Evolutionary conservation across 2,329 filamentous ascomycete species (phyloP).

Genomic region (Arthrobotrys sphaeroides): DNA sequence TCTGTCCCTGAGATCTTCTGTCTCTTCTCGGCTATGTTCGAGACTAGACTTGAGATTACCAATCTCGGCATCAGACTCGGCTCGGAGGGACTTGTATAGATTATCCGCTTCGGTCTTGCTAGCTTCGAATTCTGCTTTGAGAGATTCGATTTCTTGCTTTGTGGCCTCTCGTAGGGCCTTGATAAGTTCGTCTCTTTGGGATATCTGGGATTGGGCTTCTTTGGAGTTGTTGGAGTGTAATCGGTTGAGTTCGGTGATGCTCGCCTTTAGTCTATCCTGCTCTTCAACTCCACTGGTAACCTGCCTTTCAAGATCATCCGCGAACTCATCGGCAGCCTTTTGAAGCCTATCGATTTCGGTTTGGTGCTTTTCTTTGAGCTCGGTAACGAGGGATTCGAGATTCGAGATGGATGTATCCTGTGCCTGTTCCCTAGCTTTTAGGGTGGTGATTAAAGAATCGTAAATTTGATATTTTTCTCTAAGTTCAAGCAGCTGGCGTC

Average conservation of each 20-base stretch:
- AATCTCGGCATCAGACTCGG: constrained; percentile 29
- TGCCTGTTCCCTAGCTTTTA: constrained; percentile 36
- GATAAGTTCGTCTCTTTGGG: constrained; percentile 44
- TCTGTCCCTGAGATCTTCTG: constrained; percentile 21
- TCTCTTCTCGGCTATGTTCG: constrained; percentile 3
- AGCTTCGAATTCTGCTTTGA: constrained; percentile 36
- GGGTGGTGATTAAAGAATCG: constrained; percentile 28
- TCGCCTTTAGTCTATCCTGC: constrained; percentile 35
- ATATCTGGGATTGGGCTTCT: constrained; percentile 8
- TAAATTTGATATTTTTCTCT: constrained; percentile 38
- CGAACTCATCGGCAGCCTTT: constrained; percentile 33
- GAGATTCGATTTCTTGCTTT: constrained; percentile 32
- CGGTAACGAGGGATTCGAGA: constrained; percentile 23
- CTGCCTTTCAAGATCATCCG: constrained; percentile 28
- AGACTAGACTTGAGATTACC: constrained; percentile 24
- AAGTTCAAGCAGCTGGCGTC: constrained; percentile 38
- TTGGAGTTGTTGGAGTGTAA: constrained; percentile 21
- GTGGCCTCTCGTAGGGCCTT: constrained; percentile 38
- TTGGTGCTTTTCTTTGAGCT: constrained; percentile 46
- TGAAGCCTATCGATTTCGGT: constrained; percentile 46
- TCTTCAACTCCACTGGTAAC: constrained; percentile 26
- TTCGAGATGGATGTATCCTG: constrained; percentile 40
- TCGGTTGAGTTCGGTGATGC: constrained; percentile 38
- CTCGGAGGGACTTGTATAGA: constrained; percentile 11
- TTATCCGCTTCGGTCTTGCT: constrained; percentile 37